A percentile compares a stretch with the other conserved stretches of the same genome.
Evolutionary conservation across 2,329 filamentous ascomycete genomes (phyloP).

Genomic region (Penicillium sp.): DNA sequence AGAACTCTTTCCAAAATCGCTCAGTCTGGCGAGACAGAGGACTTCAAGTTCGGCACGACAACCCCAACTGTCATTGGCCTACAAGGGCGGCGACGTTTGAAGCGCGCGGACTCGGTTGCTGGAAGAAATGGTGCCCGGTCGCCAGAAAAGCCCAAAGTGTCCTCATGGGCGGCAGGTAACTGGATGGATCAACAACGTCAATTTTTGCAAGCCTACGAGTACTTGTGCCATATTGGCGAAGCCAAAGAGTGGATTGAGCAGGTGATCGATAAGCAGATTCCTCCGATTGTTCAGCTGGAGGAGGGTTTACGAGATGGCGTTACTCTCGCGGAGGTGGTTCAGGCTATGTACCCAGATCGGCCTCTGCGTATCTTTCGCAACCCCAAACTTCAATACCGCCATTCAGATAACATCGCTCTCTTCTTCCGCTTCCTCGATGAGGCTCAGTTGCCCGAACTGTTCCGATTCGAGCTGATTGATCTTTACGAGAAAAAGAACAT

Average conservation of each 20-base stretch:
- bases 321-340: constrained; percentile 89
- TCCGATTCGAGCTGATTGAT: constrained; percentile 95
- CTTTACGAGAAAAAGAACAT: constrained; percentile 99
- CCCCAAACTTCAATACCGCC: constrained; percentile 82
- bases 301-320: constrained; percentile 90
- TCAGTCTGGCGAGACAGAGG: constrained; percentile 69
- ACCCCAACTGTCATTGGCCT: constrained; percentile 85
- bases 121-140: constrained; percentile 48
- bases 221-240: constrained; percentile 97
- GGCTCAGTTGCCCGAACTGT: constrained; percentile 88
- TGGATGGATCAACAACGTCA: constrained; percentile 99
- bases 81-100: constrained; percentile 77
- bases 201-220: constrained; percentile 95
- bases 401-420: constrained; percentile 95
- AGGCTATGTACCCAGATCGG: constrained; percentile 76
- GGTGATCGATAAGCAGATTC: constrained; percentile 78
- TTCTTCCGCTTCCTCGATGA: constrained; percentile 95
- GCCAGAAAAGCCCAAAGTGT: constrained; percentile 53
- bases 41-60: constrained; percentile 74
- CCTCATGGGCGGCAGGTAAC: constrained; percentile 76
- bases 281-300: constrained; percentile 89
- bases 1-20: constrained; percentile 82
- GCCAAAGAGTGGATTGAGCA: constrained; percentile 99
- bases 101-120: constrained; percentile 60
- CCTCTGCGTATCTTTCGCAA: constrained; percentile 80